Evolutionary conservation across 164 flowering plant genomes (phyloP).

Genomic region (Brasenia schreberi): DNA sequence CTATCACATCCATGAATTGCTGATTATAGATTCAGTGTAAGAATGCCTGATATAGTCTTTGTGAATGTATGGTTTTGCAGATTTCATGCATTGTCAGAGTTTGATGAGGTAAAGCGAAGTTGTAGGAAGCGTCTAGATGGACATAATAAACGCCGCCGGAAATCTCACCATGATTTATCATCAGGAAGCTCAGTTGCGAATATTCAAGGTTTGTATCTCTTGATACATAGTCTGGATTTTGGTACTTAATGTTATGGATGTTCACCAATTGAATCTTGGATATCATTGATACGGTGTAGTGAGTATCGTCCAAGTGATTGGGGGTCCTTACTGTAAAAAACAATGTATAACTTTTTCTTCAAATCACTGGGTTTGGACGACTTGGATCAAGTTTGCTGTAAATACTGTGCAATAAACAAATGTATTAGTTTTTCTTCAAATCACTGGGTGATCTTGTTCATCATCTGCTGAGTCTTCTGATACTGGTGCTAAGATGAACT

Average conservation of each 20-base stretch:
- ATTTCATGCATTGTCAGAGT: constrained; percentile 65
- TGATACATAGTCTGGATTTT: neutral
- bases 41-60: neutral
- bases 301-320: neutral
- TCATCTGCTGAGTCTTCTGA: neutral
- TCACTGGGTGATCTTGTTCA: neutral
- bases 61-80: constrained; percentile 15
- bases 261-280: neutral
- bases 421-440: no score
- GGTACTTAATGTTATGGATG: neutral
- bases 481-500: neutral
- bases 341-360: neutral
- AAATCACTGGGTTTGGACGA: neutral
- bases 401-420: neutral
- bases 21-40: neutral
- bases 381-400: neutral
- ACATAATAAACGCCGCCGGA: constrained; percentile 66
- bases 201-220: constrained; percentile 37
- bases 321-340: neutral
- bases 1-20: neutral
- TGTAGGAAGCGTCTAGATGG: constrained; percentile 82
- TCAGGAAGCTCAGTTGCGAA: constrained; percentile 26
- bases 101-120: constrained; percentile 72
- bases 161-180: constrained; percentile 57
- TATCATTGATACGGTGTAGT: neutral